Base-by-base conservation (phyloP, 192 early-diverging fungal species). In the Linnemannia schmuckeri region DNA sequence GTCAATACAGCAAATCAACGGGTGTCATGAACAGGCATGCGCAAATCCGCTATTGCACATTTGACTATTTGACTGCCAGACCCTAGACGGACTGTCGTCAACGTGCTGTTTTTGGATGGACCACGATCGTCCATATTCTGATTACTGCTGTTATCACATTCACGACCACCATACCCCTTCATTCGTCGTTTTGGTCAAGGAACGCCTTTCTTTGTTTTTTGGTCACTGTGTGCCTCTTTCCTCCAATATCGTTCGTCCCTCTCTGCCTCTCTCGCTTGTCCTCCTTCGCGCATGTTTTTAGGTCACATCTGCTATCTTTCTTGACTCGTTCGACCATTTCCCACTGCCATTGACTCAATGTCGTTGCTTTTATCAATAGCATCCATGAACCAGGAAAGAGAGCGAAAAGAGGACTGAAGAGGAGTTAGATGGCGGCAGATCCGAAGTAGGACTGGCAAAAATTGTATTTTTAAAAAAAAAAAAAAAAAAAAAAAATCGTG, bases 61-160 rank as follows among this genome's bases (percentile, higher is more conserved):
- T 27, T 57, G 55, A 57, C n/a, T 57, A 10, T 4, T 66, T 66
- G 61, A 66, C 61, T 66, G n/a, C 8, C 8, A 1, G 54, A 66
- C 7, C 41, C 44, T 77, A 30, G 42, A 37, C n/a, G 49, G 27
- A 27, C 27, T 44, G 20, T 24, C 54, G 42, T 47, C 69, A 79
- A 79, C 77, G 70, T 79, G 70, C 24, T 44, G 52, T 27, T 12
- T 46, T 72, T 80, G 78, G 42, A 66, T 80, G 78, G 78, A 33
- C n/a, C 27, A 54, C 71, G 49, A 52, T 52, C 49, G 17, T 52
- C 18, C 20, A 20, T 4, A 52, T 52, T 18, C 18, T 52, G 66
- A 33, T 13, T 66, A 30, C 52, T 46, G n/a, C 24, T 61, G 12
- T 18, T 68, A 27, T 57, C 47, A 20, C 52, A 46, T 46, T n/a